phyloP scores from a whole-genome alignment of 2,329 filamentous ascomycete species.

The Byssothecium circinans region DNA sequence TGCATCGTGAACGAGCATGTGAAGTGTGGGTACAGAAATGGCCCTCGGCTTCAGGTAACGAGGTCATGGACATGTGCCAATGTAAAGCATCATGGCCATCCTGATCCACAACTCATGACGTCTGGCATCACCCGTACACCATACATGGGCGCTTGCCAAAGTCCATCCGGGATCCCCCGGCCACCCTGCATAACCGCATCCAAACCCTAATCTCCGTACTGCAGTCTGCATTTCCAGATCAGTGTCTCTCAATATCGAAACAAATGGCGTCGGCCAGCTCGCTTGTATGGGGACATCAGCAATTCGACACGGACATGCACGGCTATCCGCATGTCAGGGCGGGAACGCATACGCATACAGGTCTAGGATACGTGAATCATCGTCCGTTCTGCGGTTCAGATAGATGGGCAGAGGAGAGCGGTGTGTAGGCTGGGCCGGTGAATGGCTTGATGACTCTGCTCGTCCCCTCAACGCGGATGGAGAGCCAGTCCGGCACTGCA shows the following conservation, averaged over 20 bases:
- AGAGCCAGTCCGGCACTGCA: not conserved
- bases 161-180: not conserved
- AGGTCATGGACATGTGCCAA: no score
- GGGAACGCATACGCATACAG: not conserved
- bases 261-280: no score
- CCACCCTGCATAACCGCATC: not conserved
- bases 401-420: not conserved
- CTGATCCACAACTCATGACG: no score
- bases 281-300: not conserved
- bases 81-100: no score
- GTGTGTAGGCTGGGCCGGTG: not conserved
- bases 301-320: slow-evolving; percentile 4
- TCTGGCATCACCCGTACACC: not conserved
- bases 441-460: no score
- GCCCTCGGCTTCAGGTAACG: no score
- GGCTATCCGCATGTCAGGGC: slow-evolving; percentile 3
- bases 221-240: not conserved
- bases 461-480: no score
- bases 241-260: not conserved
- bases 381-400: no score
- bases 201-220: not conserved
- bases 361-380: not conserved
- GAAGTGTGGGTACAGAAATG: no score
- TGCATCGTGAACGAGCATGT: no score
- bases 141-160: not conserved